Conservation (phyloP, 495 filamentous ascomycete genomes). For the Cryomyces minteri region DNA sequence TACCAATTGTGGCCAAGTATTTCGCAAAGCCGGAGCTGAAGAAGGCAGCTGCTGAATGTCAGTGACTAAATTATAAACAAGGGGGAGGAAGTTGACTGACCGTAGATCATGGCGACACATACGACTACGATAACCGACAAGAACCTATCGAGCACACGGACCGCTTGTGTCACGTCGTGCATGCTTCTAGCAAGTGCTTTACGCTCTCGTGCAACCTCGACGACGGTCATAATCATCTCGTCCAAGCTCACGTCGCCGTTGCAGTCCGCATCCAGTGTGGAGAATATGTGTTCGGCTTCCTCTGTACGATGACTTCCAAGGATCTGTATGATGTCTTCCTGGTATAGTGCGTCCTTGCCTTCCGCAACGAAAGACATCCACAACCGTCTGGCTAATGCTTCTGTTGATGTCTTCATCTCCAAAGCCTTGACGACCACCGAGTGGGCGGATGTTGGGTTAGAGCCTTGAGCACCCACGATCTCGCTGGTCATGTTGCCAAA, state of each 20-base stretch:
- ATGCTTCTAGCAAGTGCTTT: constrained; percentile 7
- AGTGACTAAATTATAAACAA: not conserved
- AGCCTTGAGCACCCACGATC: constrained; percentile 6
- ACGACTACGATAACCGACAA: constrained; percentile 5
- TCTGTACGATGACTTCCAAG: constrained; percentile 1
- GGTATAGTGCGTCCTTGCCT: constrained; percentile 7
- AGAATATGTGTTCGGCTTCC: constrained; percentile 8
- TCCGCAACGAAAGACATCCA: constrained; percentile 10
- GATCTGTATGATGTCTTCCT: constrained; percentile 5
- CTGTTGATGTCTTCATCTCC: constrained; percentile 5
- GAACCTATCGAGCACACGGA: constrained; percentile 8
- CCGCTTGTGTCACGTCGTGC: constrained; percentile 9
- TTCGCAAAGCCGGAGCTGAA: constrained; percentile 6
- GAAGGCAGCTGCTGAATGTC: constrained; percentile 2
- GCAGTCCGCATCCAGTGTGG: constrained; percentile 2
- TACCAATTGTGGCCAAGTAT: constrained; percentile 7
- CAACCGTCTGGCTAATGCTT: constrained; percentile 8
- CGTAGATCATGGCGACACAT: constrained; percentile 8
- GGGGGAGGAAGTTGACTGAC: not conserved
- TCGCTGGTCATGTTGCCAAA: constrained; percentile 9
- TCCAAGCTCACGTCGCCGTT: constrained; percentile 11
- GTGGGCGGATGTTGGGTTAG: constrained; percentile 4
- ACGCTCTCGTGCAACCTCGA: constrained; percentile 7
- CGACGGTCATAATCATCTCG: constrained; percentile 7
- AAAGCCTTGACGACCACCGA: constrained; percentile 9